These are phyloP conservation scores for Amanita thiersii DNA, from an alignment of 768 basidiomycete species.

Conservation along the genomic window DNA sequence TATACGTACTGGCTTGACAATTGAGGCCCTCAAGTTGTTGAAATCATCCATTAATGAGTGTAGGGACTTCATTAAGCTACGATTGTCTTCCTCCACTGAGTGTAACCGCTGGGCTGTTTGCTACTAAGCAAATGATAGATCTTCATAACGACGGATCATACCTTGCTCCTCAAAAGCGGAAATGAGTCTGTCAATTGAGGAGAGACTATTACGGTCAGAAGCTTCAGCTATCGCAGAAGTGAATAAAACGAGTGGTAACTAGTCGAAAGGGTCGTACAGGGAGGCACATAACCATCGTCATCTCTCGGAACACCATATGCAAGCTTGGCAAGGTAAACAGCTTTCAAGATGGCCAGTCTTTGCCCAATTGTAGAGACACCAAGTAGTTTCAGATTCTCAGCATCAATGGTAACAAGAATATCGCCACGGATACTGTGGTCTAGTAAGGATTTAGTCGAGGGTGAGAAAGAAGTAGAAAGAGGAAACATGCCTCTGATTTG, in stretches of 20 bases:
- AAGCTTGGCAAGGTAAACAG: conserved; percentile 85
- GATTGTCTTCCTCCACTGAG: conserved; percentile 72
- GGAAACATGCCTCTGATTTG: conserved; percentile 63
- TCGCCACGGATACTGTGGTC: conserved; percentile 94
- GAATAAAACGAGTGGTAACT: not conserved
- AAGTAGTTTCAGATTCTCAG: conserved; percentile 77
- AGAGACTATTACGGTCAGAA: conserved; percentile 22
- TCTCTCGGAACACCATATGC: conserved; percentile 78
- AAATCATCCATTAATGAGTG: conserved; percentile 64
- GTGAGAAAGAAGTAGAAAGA: conserved; percentile 12
- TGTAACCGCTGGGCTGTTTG: conserved; percentile 58
- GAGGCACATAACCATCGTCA: conserved; percentile 79
- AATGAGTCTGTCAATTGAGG: conserved; percentile 61
- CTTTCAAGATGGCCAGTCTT: conserved; percentile 84
- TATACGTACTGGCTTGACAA: conserved; percentile 30
- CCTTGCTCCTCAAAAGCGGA: conserved; percentile 70
- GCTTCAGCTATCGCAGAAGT: conserved; percentile 19
- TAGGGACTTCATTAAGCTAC: conserved; percentile 52
- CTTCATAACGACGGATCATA: conserved; percentile 21
- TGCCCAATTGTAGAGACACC: conserved; percentile 91
- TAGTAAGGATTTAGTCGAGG: conserved; percentile 19
- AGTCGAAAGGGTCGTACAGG: conserved; percentile 47
- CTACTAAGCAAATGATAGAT: conserved; percentile 1
- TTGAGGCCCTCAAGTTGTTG: conserved; percentile 28
- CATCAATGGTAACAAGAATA: conserved; percentile 74